Evolutionary conservation across 1,284 basidiomycete species (phyloP), one percentile per base, ranked within the genome.

Genomic region (Ustilago sp.): DNA sequence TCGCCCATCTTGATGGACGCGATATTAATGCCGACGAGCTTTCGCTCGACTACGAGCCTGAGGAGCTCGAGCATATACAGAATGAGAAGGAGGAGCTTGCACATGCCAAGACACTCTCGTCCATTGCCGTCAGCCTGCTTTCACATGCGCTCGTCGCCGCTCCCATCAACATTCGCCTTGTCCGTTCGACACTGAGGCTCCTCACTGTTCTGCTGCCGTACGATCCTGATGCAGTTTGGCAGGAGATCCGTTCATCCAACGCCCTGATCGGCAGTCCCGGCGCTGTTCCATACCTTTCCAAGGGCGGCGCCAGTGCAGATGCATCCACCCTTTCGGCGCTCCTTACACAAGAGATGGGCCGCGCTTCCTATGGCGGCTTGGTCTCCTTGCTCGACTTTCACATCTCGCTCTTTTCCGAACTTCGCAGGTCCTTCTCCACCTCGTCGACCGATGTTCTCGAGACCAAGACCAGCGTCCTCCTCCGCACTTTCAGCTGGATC

Each of bases 101-200:
- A 17, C 63, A 51, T 19, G 70, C 73, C 34, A 73, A 76, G 56
- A 67, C 59, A n/a, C 87, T 95, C 57, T 91, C 94, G 2, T 91
- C 93, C 77, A 88, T 94, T 31, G 91, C 92, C 1, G 92, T 92
- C 50, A 91, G 91, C 88, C 92, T 95, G 55, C 88, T 95, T n/a
- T 93, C 93, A 78, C 92, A 93, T 72, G 90, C 92, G 0, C 88
- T 94, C 4, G 89, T 90, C 19, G 89, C 90, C 12, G 88, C 80
- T 11, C 88, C 88, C 17, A 87, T 89, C 38, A 88, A 89, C 19
- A 89, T 90, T 0, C 88, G 89, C 43, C 89, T 95, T 64, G 92
- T 95, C 75, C 92, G 92, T 4, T 93, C 92, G 3, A 90, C 92
- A 0, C 90, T 94, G 87, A 91, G 90, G 62, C 90, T 95, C 8